Conservation (phyloP, 768 basidiomycete species). For the Leccinum truebloodii region DNA sequence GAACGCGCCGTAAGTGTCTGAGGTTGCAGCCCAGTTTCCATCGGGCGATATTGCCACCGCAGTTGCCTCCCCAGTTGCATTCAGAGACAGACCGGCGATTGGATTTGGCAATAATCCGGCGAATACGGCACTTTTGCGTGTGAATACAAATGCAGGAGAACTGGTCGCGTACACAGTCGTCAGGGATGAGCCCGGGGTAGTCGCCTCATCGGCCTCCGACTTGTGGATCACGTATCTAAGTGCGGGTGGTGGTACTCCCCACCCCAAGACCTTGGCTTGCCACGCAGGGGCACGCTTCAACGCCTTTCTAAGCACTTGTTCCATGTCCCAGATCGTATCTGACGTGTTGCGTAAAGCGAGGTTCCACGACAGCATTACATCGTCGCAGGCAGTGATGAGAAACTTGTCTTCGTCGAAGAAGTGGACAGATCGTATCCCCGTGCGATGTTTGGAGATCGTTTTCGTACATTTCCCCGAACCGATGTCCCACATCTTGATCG, state of each 20-base stretch:
- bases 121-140: not conserved
- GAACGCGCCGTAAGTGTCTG: slow-evolving; percentile 2
- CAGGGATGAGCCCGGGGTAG: not conserved
- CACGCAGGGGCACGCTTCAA: slow-evolving; percentile 2
- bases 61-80: not conserved
- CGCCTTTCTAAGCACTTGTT: not conserved
- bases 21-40: slow-evolving; percentile 20
- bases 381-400: slow-evolving; percentile 12
- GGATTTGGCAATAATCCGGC: slow-evolving; percentile 1
- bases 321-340: not conserved
- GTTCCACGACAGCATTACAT: slow-evolving; percentile 11
- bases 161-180: slow-evolving; percentile 1
- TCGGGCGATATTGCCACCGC: slow-evolving; percentile 21
- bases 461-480: slow-evolving; percentile 15
- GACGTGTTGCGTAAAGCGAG: slow-evolving; percentile 5
- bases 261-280: slow-evolving; percentile 7
- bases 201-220: not conserved
- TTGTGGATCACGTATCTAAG: not conserved
- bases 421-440: slow-evolving; percentile 14
- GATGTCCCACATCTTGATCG: slow-evolving; percentile 27
- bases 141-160: slow-evolving; percentile 11
- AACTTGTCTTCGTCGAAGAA: slow-evolving; percentile 15
- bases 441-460: slow-evolving; percentile 16
- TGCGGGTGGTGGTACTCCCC: slow-evolving; percentile 5
- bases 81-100: not conserved